These are phyloP conservation scores for Aspergillus udagawae DNA, from an alignment of 2,329 filamentous ascomycete genomes.

Conservation along the genomic window DNA sequence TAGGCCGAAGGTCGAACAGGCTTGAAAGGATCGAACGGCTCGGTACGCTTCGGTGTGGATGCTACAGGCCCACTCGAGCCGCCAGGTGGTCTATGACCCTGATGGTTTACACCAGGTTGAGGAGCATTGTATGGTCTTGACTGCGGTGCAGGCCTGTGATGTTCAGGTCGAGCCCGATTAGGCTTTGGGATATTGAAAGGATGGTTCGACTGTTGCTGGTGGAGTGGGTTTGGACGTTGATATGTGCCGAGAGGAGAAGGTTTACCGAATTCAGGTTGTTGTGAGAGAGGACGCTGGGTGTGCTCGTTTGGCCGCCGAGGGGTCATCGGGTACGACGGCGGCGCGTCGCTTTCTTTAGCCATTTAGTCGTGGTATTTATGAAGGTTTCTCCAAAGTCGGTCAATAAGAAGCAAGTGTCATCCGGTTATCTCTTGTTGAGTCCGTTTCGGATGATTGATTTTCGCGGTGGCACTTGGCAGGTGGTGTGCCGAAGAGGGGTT, in stretches of 20 bases:
- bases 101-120: constrained; percentile 11
- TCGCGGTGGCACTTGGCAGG: not conserved
- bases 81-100: constrained; percentile 15
- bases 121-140: constrained; percentile 16
- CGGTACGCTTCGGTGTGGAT: constrained; percentile 23
- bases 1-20: constrained; percentile 36
- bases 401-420: not conserved
- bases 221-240: constrained; percentile 31
- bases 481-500: not conserved
- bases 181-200: constrained; percentile 52
- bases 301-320: constrained; percentile 35
- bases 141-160: constrained; percentile 40
- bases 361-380: constrained; percentile 26
- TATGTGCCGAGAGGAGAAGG: constrained; percentile 51
- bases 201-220: constrained; percentile 30
- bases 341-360: constrained; percentile 50
- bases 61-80: constrained; percentile 15
- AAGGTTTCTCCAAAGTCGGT: not conserved
- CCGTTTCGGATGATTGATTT: not conserved
- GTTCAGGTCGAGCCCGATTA: constrained; percentile 48
- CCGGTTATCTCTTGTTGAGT: not conserved
- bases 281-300: constrained; percentile 28
- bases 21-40: constrained; percentile 39
- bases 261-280: constrained; percentile 55
- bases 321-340: constrained; percentile 30